Conservation (phyloP, 2,329 filamentous ascomycete genomes). For the Pseudocercospora macadamiae region DNA sequence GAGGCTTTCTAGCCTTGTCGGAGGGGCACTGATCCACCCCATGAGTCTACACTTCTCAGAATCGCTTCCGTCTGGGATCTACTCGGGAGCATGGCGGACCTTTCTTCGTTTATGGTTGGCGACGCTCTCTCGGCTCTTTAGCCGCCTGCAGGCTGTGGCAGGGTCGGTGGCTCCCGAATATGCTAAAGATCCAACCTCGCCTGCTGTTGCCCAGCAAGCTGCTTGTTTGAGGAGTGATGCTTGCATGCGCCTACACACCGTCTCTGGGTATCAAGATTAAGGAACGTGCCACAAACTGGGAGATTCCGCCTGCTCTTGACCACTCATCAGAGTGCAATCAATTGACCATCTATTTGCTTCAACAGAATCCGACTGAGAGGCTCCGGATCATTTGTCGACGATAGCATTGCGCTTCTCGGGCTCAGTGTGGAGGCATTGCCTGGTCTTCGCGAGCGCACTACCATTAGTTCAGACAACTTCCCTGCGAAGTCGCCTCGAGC, state of each 20-base stretch:
- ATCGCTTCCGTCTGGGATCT: conserved; percentile 32
- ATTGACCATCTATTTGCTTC: conserved; percentile 30
- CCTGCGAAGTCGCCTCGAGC: conserved; percentile 24
- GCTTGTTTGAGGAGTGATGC: conserved; percentile 25
- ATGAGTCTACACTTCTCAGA: conserved; percentile 26
- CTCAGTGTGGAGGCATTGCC: conserved; percentile 23
- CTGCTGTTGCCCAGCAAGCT: conserved; percentile 30
- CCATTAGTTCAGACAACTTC: conserved; percentile 22
- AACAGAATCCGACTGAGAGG: conserved; percentile 26
- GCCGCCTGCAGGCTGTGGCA: conserved; percentile 17
- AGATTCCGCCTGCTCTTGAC: conserved; percentile 23
- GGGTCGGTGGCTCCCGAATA: conserved; percentile 25
- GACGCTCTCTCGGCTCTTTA: conserved; percentile 21
- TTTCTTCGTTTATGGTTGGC: conserved; percentile 29
- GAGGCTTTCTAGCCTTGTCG: conserved; percentile 37
- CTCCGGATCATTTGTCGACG: conserved; percentile 18
- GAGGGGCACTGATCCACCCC: conserved; percentile 32
- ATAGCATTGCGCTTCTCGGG: conserved; percentile 22
- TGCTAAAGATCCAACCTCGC: conserved; percentile 23
- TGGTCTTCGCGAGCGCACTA: conserved; percentile 21
- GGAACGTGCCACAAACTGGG: conserved; percentile 30
- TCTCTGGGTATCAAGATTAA: conserved; percentile 33
- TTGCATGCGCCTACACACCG: conserved; percentile 29
- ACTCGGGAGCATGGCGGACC: conserved; percentile 30
- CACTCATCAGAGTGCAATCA: conserved; percentile 31